Conservation (phyloP, 257 asterid genomes). For the Rhazya stricta region DNA sequence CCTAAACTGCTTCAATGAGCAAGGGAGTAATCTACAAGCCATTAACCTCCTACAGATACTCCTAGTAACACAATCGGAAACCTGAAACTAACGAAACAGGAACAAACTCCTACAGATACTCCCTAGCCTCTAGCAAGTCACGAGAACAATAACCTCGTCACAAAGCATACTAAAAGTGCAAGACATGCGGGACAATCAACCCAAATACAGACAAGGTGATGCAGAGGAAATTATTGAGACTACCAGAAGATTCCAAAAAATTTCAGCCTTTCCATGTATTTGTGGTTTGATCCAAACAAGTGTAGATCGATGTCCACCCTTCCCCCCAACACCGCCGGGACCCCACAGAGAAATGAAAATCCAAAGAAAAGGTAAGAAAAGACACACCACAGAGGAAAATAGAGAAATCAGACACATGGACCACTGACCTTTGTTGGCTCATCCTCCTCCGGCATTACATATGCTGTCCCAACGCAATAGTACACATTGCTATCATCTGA, state of each 20-base stretch:
- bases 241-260: neutral
- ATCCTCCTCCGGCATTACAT: slow-evolving; percentile 91
- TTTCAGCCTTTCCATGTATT: neutral
- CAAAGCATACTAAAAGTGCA: neutral
- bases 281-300: neutral
- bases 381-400: neutral
- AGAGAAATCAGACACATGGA: neutral
- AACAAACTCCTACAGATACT: neutral
- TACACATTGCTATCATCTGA: slow-evolving; percentile 80
- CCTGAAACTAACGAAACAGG: neutral
- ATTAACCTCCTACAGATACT: neutral
- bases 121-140: neutral
- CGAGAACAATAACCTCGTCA: neutral
- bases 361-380: neutral
- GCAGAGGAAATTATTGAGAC: neutral
- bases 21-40: neutral
- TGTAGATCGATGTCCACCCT: neutral
- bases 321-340: neutral
- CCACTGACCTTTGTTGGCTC: slow-evolving; percentile 80
- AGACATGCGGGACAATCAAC: neutral
- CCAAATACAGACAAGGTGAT: neutral
- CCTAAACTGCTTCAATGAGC: neutral
- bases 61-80: neutral
- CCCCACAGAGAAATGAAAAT: neutral
- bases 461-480: slow-evolving; percentile 95